phyloP scores from a whole-genome alignment of 73 alveolate genomes.

The Paramecium sonneborni region DNA sequence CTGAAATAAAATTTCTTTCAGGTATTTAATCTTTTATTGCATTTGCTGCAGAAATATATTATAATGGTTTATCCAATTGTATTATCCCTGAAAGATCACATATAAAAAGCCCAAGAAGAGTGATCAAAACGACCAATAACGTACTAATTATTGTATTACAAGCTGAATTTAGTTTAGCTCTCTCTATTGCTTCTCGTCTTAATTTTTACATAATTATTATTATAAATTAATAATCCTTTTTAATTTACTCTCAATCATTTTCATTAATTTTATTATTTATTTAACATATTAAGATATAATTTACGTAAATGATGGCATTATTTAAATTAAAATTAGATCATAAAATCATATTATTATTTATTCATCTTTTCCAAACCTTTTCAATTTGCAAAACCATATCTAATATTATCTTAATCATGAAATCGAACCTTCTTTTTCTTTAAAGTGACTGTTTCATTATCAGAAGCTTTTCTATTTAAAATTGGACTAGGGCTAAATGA shows the following conservation, averaged over 20 bases:
- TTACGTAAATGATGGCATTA: not conserved
- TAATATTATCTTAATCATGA: not conserved
- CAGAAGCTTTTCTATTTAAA: not conserved
- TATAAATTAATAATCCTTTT: not conserved
- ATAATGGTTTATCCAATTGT: not conserved
- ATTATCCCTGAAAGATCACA: not conserved
- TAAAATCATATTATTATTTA: not conserved
- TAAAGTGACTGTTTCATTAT: not conserved
- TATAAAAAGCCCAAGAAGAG: not conserved
- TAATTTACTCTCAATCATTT: not conserved
- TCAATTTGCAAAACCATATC: not conserved
- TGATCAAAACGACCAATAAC: not conserved
- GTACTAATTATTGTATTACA: constrained; percentile 29
- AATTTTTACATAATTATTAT: not conserved
- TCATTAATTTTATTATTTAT: not conserved
- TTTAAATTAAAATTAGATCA: not conserved
- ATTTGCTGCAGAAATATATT: constrained; percentile 13
- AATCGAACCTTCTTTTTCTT: not conserved
- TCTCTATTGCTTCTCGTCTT: not conserved
- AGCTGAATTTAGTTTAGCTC: not conserved
- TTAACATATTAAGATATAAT: not conserved
- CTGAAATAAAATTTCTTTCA: not conserved
- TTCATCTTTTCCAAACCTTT: not conserved
- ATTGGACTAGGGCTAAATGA: not conserved
- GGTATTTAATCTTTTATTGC: not conserved